Base-by-base conservation (phyloP, 2,329 filamentous ascomycete species). In the Arthrobotrys sinensis region DNA sequence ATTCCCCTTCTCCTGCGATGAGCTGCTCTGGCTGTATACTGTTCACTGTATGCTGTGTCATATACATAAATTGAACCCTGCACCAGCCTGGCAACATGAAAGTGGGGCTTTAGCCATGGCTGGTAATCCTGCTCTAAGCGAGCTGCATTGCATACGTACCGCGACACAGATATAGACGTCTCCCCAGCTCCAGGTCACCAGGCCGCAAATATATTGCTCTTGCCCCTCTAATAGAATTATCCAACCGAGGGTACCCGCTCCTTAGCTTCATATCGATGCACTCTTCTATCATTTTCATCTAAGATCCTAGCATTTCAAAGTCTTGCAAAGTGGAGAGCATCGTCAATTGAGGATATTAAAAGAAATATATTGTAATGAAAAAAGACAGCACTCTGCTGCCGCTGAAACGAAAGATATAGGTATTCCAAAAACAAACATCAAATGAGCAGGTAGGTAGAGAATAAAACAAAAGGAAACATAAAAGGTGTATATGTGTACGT, bases 291-390 rank as follows among this genome's bases (percentile, higher is more conserved):
- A 8, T 10, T 48, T 48, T 4, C 8, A 48, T 48, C 24, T 28
- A 28, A 4, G 24, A 28, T 28, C 24, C 2, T 28, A 32, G 21
- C 4, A 28, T 6, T 12, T 32, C 11, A 32, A 32, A 34, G 4
- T 1, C 24, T 32, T 34, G 3, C 24, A 19, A n/a, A 57, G 52
- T 12, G 28, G 34, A 43, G 34, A 43, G 19, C 32, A n/a, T 32
- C 12, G 5, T 38, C 3, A 55, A 40, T 60, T 14, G 8, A 24
- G 12, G 55, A 10, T 11, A 60, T 60, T 60, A 60, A 60, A 60
- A 57, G 7, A 16, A 43, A 60, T 60, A 60, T 60, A 60, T 60
- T 60, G 34, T 28, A 43, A 60, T 14, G 34, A 28, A 60, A 60
- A 38, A 28, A 3, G 43, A 14, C n/a, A 43, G 34, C 55, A 28